Base-by-base conservation (phyloP, 2,329 filamentous ascomycete species). In the Botrytis porri region DNA sequence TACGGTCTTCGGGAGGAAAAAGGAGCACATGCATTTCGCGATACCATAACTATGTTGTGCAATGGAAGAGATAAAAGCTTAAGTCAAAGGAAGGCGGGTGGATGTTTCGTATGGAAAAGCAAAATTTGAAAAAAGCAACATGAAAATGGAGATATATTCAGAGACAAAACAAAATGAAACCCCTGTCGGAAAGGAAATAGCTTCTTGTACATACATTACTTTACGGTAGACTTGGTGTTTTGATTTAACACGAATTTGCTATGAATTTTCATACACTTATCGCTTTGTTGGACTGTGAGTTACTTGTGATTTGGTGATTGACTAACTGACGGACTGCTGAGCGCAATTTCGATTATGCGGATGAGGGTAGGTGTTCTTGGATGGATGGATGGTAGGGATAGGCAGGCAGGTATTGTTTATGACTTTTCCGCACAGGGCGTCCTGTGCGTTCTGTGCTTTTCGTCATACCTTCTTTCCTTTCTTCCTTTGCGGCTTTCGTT, bases 141-240 rank as follows among this genome's bases (percentile, higher is more conserved):
- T 37, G 39, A 43, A 70, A 43, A 70, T 70, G 29, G 37, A 57
- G n/a, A 69, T 32, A 16, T 25, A 39, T 37, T 37, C 60, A 29
- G 20, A 66, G 7, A 57, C n/a, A 18, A 66, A 12, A 54, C 35
- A 39, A 54, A 67, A 67, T 14, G 37, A 63, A 63, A 63, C 16
- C 32, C 25, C 12, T n/a, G n/a, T 22, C 18, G 14, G 35, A 67
- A 39, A 54, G 45, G 10, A 67, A 39, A 39, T 54, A n/a, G 32
- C 54, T 70, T 70, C 67, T 70, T 70, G 67, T 70, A 70, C 57
- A 70, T 70, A 62, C 41, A 63, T 51, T 4, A 48, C 45, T 54
- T 54, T 35, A 14, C 45, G 32, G n/a, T 35, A 70, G 57, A 62
- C 54, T 43, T 70, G n/a, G 45, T 54, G 45, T 66, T 66, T 57